These are phyloP conservation scores for Sarocladiaceae sp. DNA, from an alignment of 2,329 filamentous ascomycete species.

Conservation along the genomic window DNA sequence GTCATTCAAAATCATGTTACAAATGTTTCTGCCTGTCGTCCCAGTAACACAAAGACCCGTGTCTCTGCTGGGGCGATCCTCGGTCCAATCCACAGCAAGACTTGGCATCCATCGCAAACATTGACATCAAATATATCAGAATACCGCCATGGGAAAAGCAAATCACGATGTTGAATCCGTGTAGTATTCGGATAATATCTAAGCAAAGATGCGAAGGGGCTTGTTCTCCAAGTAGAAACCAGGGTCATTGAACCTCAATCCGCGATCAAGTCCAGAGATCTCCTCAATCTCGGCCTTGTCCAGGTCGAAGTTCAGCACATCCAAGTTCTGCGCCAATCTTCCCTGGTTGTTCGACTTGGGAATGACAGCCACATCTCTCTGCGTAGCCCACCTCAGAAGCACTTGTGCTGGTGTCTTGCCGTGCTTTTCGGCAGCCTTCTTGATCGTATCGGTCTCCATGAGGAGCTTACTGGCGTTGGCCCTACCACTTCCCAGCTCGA, in stretches of 20 bases:
- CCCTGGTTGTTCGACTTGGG: slow-evolving; percentile 56
- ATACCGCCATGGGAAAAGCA: slow-evolving; percentile 19
- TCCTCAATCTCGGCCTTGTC: slow-evolving; percentile 49
- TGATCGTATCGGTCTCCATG: slow-evolving; percentile 35
- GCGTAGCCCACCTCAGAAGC: slow-evolving; percentile 63
- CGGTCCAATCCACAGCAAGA: too few relatives aligned
- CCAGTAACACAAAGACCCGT: too few relatives aligned
- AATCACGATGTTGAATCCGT: not conserved
- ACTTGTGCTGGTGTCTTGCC: slow-evolving; percentile 60
- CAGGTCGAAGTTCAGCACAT: slow-evolving; percentile 52
- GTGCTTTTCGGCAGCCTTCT: slow-evolving; percentile 47
- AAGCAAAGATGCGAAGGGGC: slow-evolving; percentile 46
- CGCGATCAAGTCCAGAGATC: slow-evolving; percentile 49
- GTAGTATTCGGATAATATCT: not conserved
- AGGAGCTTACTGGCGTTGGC: slow-evolving; percentile 21
- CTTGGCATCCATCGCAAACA: slow-evolving; percentile 51
- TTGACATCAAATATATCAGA: slow-evolving; percentile 30
- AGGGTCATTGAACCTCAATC: slow-evolving; percentile 59
- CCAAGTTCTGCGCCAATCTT: slow-evolving; percentile 50
- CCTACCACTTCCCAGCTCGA: slow-evolving; percentile 25
- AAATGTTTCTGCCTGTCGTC: not conserved
- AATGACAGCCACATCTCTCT: slow-evolving; percentile 59
- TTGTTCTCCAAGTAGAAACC: slow-evolving; percentile 31
- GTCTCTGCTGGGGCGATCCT: too few relatives aligned
- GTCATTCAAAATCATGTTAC: too few relatives aligned